A percentile compares a stretch with the other conserved stretches of the same genome.
These are phyloP conservation scores for Coemansia guatemalensis DNA, from an alignment of 192 early-diverging fungal species.

Conservation along the genomic window DNA sequence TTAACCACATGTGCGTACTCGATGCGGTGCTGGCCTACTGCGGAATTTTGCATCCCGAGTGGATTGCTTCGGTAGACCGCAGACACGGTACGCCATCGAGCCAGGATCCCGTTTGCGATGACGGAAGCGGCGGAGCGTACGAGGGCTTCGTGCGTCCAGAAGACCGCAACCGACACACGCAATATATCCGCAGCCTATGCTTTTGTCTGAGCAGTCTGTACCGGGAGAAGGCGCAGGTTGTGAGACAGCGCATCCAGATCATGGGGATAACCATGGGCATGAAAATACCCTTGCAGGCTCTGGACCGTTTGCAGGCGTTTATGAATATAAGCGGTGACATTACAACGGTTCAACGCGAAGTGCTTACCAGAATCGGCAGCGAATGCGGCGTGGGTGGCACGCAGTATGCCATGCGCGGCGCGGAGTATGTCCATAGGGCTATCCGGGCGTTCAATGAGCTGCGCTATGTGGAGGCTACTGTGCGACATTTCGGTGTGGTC, in stretches of 20 bases:
- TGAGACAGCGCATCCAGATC: slow-evolving; percentile 42
- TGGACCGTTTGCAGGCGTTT: slow-evolving; percentile 68
- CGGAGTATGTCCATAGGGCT: slow-evolving; percentile 26
- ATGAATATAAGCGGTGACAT: slow-evolving; percentile 59
- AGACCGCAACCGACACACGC: slow-evolving; percentile 17
- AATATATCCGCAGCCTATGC: slow-evolving; percentile 54
- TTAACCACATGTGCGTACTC: slow-evolving; percentile 76
- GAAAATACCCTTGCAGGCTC: slow-evolving; percentile 57
- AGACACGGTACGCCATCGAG: neutral
- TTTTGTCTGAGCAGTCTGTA: slow-evolving; percentile 61
- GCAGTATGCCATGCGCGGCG: slow-evolving; percentile 20
- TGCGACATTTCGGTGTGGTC: slow-evolving; percentile 44
- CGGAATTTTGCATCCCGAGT: slow-evolving; percentile 58
- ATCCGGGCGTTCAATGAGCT: slow-evolving; percentile 47
- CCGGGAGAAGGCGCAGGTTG: slow-evolving; percentile 43
- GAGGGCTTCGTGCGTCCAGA: slow-evolving; percentile 10
- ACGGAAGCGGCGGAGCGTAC: neutral
- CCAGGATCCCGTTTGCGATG: neutral
- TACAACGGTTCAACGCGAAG: slow-evolving; percentile 36
- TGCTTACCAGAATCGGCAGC: slow-evolving; percentile 35
- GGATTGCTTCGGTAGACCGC: slow-evolving; percentile 30
- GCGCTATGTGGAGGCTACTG: slow-evolving; percentile 38
- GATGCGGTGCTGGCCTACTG: slow-evolving; percentile 74
- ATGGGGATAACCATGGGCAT: slow-evolving; percentile 62
- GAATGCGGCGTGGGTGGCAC: slow-evolving; percentile 35